A percentile compares a stretch with the other conserved stretches of the same genome.
Conservation (phyloP, 2,329 filamentous ascomycete species). For the Calonectria henricotiae region DNA sequence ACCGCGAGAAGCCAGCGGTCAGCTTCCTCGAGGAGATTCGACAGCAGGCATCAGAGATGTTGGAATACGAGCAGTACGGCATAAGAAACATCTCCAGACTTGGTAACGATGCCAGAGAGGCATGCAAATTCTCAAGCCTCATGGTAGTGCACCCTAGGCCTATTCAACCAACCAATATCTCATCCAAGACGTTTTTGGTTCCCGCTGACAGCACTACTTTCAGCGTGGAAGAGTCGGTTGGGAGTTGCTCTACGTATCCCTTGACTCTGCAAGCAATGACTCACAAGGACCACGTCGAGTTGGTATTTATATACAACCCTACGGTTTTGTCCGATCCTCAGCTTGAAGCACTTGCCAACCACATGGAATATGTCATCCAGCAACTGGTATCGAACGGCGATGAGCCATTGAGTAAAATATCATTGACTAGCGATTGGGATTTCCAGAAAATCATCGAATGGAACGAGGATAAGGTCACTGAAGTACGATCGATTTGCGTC, state of each 20-base stretch:
- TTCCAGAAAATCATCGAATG: slow-evolving; percentile 1
- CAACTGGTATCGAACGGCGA: neutral
- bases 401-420: neutral
- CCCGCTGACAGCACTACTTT: neutral
- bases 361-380: neutral
- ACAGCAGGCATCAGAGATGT: slow-evolving; percentile 39
- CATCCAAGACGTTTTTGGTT: neutral
- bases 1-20: neutral
- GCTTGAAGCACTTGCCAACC: neutral
- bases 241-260: neutral
- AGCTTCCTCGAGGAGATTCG: slow-evolving; percentile 61
- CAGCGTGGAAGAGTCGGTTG: neutral
- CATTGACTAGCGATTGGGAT: slow-evolving; percentile 6
- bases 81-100: slow-evolving; percentile 53
- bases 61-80: slow-evolving; percentile 54
- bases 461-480: slow-evolving; percentile 17
- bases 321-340: neutral
- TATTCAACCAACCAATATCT: neutral
- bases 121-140: slow-evolving; percentile 51
- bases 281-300: neutral
- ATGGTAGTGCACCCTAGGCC: slow-evolving; percentile 52
- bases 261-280: neutral
- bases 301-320: slow-evolving; percentile 1
- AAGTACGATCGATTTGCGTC: slow-evolving; percentile 13
- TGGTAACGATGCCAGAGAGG: slow-evolving; percentile 35